Conservation (phyloP, 345 rosid genomes). For the Citrus sp. region DNA sequence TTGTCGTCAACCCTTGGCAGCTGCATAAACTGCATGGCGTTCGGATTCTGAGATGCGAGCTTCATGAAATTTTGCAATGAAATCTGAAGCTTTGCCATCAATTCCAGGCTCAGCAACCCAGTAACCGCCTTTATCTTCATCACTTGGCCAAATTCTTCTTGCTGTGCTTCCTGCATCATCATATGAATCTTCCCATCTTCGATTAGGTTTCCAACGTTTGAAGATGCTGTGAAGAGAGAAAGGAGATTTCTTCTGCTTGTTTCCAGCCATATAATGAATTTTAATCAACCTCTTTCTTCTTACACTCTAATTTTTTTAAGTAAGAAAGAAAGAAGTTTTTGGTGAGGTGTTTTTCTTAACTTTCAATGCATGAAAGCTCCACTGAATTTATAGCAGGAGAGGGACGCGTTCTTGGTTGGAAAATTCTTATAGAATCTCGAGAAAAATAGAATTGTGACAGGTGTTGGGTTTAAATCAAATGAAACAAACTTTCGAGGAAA, state of each 20-base stretch:
- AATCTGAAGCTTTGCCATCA: constrained; percentile 37
- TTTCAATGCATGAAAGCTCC: not conserved
- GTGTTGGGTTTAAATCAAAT: not conserved
- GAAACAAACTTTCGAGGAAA: not conserved
- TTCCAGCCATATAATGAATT: constrained; percentile 29
- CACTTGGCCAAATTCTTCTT: constrained; percentile 31
- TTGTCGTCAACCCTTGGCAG: no score
- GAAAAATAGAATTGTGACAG: not conserved
- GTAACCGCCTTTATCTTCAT: constrained; percentile 30
- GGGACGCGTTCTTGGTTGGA: not conserved
- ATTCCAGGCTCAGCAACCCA: constrained; percentile 49
- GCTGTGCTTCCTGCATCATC: constrained; percentile 9
- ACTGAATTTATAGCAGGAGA: not conserved
- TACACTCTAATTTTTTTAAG: not conserved
- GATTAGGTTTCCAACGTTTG: constrained; percentile 28
- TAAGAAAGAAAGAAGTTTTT: not conserved
- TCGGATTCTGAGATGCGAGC: constrained; percentile 44
- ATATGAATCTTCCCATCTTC: constrained; percentile 18
- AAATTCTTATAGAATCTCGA: not conserved
- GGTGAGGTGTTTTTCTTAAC: not conserved
- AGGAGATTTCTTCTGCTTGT: constrained; percentile 19
- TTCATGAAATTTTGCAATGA: constrained; percentile 55
- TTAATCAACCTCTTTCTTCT: no score
- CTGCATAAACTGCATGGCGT: constrained; percentile 25
- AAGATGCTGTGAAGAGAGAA: constrained; percentile 36